Percentiles rank a stretch among this genome's conserved stretches.
These are phyloP conservation scores for Triangularia setosa DNA, from an alignment of 2,329 filamentous ascomycete species.

Conservation along the genomic window DNA sequence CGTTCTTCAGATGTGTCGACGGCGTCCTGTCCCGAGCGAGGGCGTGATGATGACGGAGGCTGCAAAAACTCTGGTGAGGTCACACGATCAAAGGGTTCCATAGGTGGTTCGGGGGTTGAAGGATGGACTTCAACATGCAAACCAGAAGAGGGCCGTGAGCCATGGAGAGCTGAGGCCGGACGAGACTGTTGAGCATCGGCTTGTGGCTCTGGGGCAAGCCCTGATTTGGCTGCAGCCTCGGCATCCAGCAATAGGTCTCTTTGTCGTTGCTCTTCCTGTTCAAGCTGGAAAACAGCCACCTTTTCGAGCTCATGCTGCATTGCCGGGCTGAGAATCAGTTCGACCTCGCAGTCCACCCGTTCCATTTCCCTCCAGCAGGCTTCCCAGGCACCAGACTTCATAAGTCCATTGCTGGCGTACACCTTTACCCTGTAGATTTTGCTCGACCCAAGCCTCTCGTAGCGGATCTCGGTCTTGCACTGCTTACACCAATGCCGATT, in stretches of 20 bases:
- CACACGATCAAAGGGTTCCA: constrained; percentile 17
- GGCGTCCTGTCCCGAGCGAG: constrained; percentile 13
- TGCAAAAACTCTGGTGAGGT: neutral
- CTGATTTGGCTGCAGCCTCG: neutral
- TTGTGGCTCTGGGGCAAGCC: neutral
- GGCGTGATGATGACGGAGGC: constrained; percentile 1
- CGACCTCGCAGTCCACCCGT: constrained; percentile 89
- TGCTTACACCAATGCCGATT: constrained; percentile 54
- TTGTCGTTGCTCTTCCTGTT: constrained; percentile 39
- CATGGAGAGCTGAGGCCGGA: neutral
- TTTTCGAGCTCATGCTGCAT: constrained; percentile 58
- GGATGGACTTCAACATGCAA: constrained; percentile 18
- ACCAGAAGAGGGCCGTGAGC: constrained; percentile 12
- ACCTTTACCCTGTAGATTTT: constrained; percentile 76
- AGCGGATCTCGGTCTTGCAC: constrained; percentile 53
- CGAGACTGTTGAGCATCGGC: constrained; percentile 1
- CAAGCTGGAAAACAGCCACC: constrained; percentile 39
- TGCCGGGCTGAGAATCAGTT: constrained; percentile 62
- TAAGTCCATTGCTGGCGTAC: constrained; percentile 90
- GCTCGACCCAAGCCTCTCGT: constrained; percentile 48
- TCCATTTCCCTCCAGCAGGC: constrained; percentile 98
- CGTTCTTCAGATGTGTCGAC: constrained; percentile 33
- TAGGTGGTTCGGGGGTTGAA: constrained; percentile 20
- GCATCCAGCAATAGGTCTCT: constrained; percentile 25
- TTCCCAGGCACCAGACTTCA: constrained; percentile 86